A percentile compares a stretch with the other conserved stretches of the same genome.
Conservation (phyloP, 257 asterid genomes). For the Rubia yunnanensis region DNA sequence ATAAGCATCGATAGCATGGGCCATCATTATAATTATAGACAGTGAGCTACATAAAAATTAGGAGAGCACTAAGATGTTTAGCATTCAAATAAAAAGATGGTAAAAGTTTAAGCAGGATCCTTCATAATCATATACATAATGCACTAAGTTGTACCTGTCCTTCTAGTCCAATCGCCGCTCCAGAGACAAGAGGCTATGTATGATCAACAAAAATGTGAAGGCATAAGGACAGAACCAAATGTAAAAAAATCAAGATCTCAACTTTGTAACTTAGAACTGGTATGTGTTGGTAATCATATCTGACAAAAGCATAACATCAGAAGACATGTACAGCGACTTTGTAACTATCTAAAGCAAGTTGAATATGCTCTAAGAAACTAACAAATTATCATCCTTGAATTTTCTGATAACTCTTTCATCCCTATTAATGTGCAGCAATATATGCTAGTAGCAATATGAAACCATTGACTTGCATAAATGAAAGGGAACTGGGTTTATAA, state of each 20-base stretch:
- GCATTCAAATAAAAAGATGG: background rate
- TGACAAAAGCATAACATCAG: background rate
- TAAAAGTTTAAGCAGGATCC: background rate
- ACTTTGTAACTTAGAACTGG: background rate
- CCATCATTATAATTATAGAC: constrained; percentile 86
- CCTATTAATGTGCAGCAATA: background rate
- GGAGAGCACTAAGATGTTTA: background rate
- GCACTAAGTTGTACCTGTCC: constrained; percentile 65
- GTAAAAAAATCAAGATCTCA: background rate
- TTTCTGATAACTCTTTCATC: background rate
- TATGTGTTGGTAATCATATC: background rate
- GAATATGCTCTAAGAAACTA: constrained; percentile 3
- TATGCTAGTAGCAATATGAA: background rate
- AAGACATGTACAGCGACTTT: background rate
- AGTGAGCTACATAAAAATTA: constrained; percentile 50
- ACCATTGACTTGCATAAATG: background rate
- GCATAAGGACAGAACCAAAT: background rate
- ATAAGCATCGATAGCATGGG: constrained; percentile 90
- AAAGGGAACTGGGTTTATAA: background rate
- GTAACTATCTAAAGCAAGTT: background rate
- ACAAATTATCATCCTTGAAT: background rate
- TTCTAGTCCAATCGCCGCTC: constrained; percentile 97
- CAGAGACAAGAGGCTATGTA: constrained; percentile 89
- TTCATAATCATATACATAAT: background rate
- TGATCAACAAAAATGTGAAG: constrained; percentile 19